Conservation (phyloP, 129 eudicot genomes). For the Arctium lappa region DNA sequence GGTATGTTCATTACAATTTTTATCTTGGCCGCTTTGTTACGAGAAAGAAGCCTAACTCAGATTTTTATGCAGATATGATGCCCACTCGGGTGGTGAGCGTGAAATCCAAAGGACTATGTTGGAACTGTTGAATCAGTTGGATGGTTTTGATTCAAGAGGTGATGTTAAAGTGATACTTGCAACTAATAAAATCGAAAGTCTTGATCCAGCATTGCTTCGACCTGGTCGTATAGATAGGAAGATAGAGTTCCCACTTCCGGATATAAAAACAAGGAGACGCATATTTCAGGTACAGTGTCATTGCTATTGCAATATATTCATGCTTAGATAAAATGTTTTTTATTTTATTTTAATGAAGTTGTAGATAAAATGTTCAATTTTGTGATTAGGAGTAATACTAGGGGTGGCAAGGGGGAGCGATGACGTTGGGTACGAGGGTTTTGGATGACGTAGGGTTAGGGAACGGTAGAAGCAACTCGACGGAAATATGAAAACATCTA, state of each 20-base stretch:
- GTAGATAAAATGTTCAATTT: not conserved
- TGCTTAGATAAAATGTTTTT: not conserved
- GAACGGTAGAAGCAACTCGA: no score
- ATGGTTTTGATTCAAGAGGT: slow-evolving; percentile 96
- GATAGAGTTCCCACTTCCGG: slow-evolving; percentile 94
- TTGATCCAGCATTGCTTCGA: slow-evolving; percentile 90
- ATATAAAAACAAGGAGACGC: slow-evolving; percentile 79
- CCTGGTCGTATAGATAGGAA: slow-evolving; percentile 92
- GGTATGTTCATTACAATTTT: slow-evolving; percentile 29
- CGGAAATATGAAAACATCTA: no score
- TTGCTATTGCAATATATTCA: not conserved
- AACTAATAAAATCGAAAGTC: slow-evolving; percentile 88
- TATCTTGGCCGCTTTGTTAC: not conserved
- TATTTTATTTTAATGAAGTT: no score
- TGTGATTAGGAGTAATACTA: not conserved
- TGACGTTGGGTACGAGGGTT: no score
- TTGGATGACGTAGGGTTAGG: no score
- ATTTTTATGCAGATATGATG: slow-evolving; percentile 66
- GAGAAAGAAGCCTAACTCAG: slow-evolving; percentile 4
- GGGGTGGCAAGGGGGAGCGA: no score
- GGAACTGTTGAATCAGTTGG: slow-evolving; percentile 89
- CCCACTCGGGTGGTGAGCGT: slow-evolving; percentile 98
- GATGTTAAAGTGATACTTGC: slow-evolving; percentile 98
- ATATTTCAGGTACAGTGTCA: slow-evolving; percentile 51
- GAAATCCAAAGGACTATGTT: slow-evolving; percentile 97